Conservation (phyloP, 345 rosid species). For the Punica granatum region DNA sequence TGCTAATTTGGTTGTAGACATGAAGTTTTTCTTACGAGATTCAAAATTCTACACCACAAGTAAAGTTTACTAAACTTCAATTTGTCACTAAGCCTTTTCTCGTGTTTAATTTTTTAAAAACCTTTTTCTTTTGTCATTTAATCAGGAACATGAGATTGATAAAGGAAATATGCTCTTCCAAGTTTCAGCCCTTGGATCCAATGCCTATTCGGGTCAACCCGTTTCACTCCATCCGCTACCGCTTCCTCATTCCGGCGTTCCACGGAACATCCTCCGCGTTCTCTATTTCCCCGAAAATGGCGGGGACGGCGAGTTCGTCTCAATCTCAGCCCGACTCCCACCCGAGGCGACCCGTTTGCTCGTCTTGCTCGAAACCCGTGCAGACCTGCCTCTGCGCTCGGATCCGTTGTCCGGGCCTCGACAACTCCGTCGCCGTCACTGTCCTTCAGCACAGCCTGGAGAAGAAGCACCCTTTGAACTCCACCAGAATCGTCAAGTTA, state of each 20-base stretch:
- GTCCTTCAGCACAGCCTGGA: constrained; percentile 79
- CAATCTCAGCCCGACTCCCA: constrained; percentile 10
- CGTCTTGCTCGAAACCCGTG: constrained; percentile 53
- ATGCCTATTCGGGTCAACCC: not conserved
- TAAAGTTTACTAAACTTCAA: no score
- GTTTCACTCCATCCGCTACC: not conserved
- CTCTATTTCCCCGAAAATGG: not conserved
- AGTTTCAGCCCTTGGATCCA: no score
- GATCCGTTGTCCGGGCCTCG: constrained; percentile 35
- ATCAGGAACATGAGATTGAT: no score
- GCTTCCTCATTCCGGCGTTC: not conserved
- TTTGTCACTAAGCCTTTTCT: no score
- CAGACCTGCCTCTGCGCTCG: constrained; percentile 62
- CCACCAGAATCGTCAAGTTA: constrained; percentile 58
- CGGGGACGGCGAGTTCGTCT: constrained; percentile 31
- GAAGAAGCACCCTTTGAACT: constrained; percentile 72
- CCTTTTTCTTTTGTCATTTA: no score
- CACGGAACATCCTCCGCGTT: not conserved
- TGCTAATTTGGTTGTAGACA: no score
- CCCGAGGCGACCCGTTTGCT: constrained; percentile 60
- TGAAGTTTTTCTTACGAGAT: no score
- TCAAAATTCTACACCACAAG: no score
- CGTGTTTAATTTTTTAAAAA: no score
- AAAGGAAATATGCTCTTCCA: no score
- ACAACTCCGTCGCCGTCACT: constrained; percentile 59